Conservation (phyloP, 2,329 filamentous ascomycete species). For the Cadophora luteo-olivacea region DNA sequence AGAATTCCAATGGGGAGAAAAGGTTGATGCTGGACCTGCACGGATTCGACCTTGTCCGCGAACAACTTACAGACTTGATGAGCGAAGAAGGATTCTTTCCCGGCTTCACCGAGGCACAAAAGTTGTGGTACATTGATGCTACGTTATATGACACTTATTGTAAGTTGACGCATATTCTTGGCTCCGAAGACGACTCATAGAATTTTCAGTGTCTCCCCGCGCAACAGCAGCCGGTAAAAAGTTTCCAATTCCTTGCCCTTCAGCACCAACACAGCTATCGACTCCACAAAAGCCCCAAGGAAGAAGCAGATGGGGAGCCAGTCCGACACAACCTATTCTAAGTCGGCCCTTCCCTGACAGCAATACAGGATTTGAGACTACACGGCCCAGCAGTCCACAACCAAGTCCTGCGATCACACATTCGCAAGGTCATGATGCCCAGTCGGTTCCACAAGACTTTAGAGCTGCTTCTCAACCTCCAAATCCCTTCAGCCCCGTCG, state of each 20-base stretch:
- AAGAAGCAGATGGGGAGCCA: too few relatives aligned
- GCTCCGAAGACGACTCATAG: neutral
- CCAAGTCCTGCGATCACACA: too few relatives aligned
- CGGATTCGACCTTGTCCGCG: neutral
- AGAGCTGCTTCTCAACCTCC: too few relatives aligned
- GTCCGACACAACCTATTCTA: too few relatives aligned
- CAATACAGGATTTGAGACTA: too few relatives aligned
- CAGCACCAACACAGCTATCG: neutral
- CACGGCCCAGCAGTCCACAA: too few relatives aligned
- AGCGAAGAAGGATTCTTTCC: neutral
- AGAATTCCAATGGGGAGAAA: neutral
- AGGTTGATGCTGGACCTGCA: neutral
- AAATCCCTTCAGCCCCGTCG: too few relatives aligned
- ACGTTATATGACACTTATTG: neutral
- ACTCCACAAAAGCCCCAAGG: neutral
- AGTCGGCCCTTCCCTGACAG: too few relatives aligned
- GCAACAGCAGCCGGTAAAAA: neutral
- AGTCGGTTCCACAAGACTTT: too few relatives aligned
- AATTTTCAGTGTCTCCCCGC: neutral
- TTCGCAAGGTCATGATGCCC: too few relatives aligned
- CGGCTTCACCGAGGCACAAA: neutral
- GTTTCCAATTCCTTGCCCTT: neutral
- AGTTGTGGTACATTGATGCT: slow-evolving; percentile 10
- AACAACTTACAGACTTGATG: neutral
- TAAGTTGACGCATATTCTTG: neutral